Conservation (phyloP, 169 alveolate genomes). For the Cryptosporidium sp. region DNA sequence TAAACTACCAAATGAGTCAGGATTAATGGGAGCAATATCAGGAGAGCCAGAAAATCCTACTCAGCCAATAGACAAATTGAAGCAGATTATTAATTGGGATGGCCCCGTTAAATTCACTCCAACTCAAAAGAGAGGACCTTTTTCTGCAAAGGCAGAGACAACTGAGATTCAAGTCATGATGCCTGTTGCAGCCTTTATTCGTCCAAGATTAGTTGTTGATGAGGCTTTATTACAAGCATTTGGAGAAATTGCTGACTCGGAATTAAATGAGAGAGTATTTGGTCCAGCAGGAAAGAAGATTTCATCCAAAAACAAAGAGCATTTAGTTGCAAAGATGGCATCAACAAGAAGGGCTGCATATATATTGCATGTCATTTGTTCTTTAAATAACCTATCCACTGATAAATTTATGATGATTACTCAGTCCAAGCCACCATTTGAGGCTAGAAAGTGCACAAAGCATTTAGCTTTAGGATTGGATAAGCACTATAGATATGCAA, state of each 20-base stretch:
- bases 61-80: conserved; percentile 62
- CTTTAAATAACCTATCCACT: conserved; percentile 47
- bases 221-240: conserved; percentile 67
- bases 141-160: conserved; percentile 66
- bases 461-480: conserved; percentile 65
- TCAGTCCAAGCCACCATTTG: conserved; percentile 65
- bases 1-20: conserved; percentile 54
- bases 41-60: conserved; percentile 59
- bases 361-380: conserved; percentile 56
- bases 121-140: conserved; percentile 47
- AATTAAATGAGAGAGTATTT: conserved; percentile 36
- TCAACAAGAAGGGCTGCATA: conserved; percentile 74
- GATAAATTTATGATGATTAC: conserved; percentile 54
- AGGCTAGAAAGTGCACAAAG: conserved; percentile 75
- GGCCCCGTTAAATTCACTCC: conserved; percentile 71
- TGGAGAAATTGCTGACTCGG: conserved; percentile 72
- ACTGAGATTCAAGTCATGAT: conserved; percentile 70
- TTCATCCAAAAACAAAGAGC: conserved; percentile 30
- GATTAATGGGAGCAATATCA: conserved; percentile 45
- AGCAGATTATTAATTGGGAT: conserved; percentile 69
- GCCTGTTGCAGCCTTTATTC: conserved; percentile 74
- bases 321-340: conserved; percentile 35
- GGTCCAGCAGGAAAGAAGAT: conserved; percentile 73
- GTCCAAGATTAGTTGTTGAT: conserved; percentile 55
- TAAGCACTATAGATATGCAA: conserved; percentile 70